Conservation (phyloP, 176 grass and related monocot species). For the Ananas comosus region DNA sequence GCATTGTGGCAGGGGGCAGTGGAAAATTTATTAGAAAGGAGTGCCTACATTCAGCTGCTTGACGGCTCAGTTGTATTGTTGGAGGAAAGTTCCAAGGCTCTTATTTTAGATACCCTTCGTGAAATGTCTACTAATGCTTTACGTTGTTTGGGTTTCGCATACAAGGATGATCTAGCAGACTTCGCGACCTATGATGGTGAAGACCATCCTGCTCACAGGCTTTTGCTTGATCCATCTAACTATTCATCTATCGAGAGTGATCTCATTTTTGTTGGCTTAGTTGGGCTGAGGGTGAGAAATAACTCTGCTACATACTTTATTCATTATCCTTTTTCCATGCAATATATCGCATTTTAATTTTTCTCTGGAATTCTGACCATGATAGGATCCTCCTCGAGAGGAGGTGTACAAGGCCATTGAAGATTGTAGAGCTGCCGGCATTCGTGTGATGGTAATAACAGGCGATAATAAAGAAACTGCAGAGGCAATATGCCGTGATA, state of each 20-base stretch:
- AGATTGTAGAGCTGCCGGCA: slow-evolving; percentile 91
- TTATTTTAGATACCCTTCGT: slow-evolving; percentile 52
- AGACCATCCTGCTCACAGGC: slow-evolving; percentile 88
- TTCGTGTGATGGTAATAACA: slow-evolving; percentile 96
- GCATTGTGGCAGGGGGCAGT: slow-evolving; percentile 70
- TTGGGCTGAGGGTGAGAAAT: slow-evolving; percentile 65
- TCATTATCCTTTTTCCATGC: not conserved
- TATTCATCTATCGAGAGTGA: slow-evolving; percentile 73
- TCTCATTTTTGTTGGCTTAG: slow-evolving; percentile 76
- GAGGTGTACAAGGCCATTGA: slow-evolving; percentile 91
- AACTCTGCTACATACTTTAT: not conserved
- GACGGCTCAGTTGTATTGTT: slow-evolving; percentile 61
- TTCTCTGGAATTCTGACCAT: slow-evolving; percentile 15
- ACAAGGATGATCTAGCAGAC: slow-evolving; percentile 68
- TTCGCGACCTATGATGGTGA: slow-evolving; percentile 88
- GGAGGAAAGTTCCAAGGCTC: slow-evolving; percentile 57
- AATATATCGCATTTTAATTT: not conserved
- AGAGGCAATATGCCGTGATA: slow-evolving; percentile 93
- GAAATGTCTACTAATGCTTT: slow-evolving; percentile 86
- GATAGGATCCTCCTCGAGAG: slow-evolving; percentile 89
- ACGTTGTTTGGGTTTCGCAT: slow-evolving; percentile 97
- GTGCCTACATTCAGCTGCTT: slow-evolving; percentile 66
- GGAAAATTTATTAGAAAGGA: slow-evolving; percentile 81
- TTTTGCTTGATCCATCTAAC: slow-evolving; percentile 84
- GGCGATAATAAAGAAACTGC: slow-evolving; percentile 99